Evolutionary conservation across 2,329 filamentous ascomycete species (phyloP), one percentile per base, ranked within the genome.

Genomic region (Dactylella cylindrospora): DNA sequence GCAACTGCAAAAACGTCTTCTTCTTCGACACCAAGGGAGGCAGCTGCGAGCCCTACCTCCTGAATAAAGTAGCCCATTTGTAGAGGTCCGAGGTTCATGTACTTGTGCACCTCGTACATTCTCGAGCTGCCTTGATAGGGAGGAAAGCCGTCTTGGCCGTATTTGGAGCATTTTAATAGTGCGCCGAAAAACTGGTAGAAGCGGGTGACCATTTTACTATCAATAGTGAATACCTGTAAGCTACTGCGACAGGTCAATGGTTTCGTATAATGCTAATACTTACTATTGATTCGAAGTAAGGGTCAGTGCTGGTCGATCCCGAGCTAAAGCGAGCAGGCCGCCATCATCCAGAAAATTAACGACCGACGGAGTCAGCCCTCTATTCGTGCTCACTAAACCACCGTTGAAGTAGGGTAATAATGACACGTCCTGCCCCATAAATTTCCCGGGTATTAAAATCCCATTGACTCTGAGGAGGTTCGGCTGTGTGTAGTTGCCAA

Each of bases 291-390:
- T 76, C 0, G 79, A 81, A 13, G 57, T 74, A 4, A 70, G 73
- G 60, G 74, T 72, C 64, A 80, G 76, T 65, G 80, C 74, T 12
- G 81, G 76, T 74, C 72, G 79, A 72, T 80, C 81, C 69, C 75
- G 76, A 74, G 73, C 77, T 65, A 83, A 68, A 19, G 80, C 79
- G 13, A 71, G 74, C 25, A 79, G 80, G 65, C 76, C 81, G 33
- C 81, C 81, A 38, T 76, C 80, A 65, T 84, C 81, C 20, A 84
- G 74, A 71, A 82, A 84, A 75, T 83, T 83, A 70, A 82, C 72
- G 1, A 74, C 71, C 35, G 77, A 77, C 1, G 68, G 67, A 10
- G 23, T 19, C 3, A 22, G 17, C 32, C 78, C 77, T 7, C 71
- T 71, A 71, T 84, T 84, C 65, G 76, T 77, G 0, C 79, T 80